These are phyloP conservation scores for Brasilioporus rufonigricans DNA, from an alignment of 768 basidiomycete genomes.

Conservation along the genomic window DNA sequence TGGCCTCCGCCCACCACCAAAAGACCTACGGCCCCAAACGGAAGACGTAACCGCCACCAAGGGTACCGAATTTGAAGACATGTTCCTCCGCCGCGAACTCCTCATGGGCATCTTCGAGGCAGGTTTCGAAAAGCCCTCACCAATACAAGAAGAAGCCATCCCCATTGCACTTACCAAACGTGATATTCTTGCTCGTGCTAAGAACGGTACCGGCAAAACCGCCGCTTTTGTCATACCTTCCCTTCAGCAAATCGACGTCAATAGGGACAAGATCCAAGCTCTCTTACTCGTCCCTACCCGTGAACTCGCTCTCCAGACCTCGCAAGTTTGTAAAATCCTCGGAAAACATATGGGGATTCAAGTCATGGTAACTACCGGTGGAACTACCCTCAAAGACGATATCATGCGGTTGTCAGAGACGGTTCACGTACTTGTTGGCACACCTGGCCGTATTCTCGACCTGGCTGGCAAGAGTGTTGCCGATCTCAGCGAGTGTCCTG, in stretches of 20 bases:
- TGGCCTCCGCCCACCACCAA: slow-evolving; percentile 80
- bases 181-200: slow-evolving; percentile 92
- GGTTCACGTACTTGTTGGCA: slow-evolving; percentile 96
- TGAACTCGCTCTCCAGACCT: slow-evolving; percentile 95
- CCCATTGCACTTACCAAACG: slow-evolving; percentile 91
- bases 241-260: slow-evolving; percentile 86
- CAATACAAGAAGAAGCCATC: slow-evolving; percentile 99
- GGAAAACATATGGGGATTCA: slow-evolving; percentile 94
- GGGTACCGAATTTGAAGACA: slow-evolving; percentile 95
- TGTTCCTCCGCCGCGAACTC: slow-evolving; percentile 88
- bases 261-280: slow-evolving; percentile 88
- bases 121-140: slow-evolving; percentile 94
- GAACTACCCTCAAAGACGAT: slow-evolving; percentile 97
- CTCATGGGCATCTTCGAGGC: slow-evolving; percentile 99
- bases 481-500: slow-evolving; percentile 89
- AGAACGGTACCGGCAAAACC: slow-evolving; percentile 97
- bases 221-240: slow-evolving; percentile 98
- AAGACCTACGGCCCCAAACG: slow-evolving; percentile 92
- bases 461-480: slow-evolving; percentile 90
- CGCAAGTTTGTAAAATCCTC: slow-evolving; percentile 97
- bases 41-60: slow-evolving; percentile 95
- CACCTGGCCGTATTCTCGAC: slow-evolving; percentile 94
- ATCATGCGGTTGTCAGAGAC: slow-evolving; percentile 86
- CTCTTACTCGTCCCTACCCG: slow-evolving; percentile 97
- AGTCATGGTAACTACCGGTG: slow-evolving; percentile 99